phyloP scores from a whole-genome alignment of 331 rosid genomes.

The Pyrus hybrid region DNA sequence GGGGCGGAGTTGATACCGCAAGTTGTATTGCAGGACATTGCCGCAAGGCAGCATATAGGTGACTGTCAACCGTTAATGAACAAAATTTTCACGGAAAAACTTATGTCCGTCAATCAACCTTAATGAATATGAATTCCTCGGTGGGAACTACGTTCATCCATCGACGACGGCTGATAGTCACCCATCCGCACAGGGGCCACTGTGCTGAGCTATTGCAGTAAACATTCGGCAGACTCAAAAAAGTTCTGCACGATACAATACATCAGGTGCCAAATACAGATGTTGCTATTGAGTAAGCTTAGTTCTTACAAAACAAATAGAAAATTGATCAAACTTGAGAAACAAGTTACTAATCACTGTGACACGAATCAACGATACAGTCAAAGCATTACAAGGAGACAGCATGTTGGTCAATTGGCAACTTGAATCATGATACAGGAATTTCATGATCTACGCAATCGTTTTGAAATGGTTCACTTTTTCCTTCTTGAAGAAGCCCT shows the following conservation, averaged over 20 bases:
- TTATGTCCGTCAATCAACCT: too few relatives aligned
- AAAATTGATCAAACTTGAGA: neutral
- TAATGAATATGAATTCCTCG: neutral
- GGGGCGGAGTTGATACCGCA: neutral
- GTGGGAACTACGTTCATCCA: neutral
- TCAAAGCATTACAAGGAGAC: neutral
- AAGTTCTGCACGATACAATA: neutral
- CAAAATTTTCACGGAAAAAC: too few relatives aligned
- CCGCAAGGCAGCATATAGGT: fast-evolving
- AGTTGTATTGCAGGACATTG: neutral
- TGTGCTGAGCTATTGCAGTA: neutral
- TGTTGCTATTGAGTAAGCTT: neutral
- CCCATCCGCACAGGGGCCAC: neutral
- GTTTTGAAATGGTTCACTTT: conserved; percentile 23
- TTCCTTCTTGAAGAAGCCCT: conserved; percentile 66
- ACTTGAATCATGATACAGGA: neutral
- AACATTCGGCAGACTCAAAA: neutral
- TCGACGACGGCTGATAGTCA: neutral
- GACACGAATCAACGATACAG: neutral
- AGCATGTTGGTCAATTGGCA: neutral
- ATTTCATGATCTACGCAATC: neutral
- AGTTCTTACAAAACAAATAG: neutral
- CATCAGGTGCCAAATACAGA: neutral
- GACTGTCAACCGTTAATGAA: neutral
- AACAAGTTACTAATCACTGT: neutral